These are phyloP conservation scores for Penicillium soppii DNA, from an alignment of 495 filamentous ascomycete species.

Conservation along the genomic window DNA sequence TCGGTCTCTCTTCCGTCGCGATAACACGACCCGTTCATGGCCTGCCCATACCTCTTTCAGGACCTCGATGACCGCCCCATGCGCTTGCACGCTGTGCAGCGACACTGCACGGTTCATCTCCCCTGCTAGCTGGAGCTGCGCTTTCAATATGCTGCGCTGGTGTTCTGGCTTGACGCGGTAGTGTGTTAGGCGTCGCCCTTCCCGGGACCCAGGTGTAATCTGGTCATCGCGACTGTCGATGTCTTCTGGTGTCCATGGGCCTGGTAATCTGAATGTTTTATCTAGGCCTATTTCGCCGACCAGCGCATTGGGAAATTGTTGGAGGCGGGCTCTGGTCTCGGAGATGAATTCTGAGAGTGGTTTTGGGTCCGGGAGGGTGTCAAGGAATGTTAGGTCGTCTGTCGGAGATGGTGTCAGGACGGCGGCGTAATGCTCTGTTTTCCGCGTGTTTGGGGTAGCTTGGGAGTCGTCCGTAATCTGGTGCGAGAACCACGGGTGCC, in stretches of 20 bases:
- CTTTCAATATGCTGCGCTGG: conserved; percentile 70
- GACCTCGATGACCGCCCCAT: conserved; percentile 77
- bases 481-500: conserved; percentile 98
- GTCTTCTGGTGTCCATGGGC: conserved; percentile 54
- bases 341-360: conserved; percentile 64
- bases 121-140: conserved; percentile 84
- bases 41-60: conserved; percentile 79
- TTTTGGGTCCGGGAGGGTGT: conserved; percentile 66
- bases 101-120: conserved; percentile 78
- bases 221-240: conserved; percentile 49
- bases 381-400: conserved; percentile 61
- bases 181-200: conserved; percentile 71
- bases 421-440: conserved; percentile 67
- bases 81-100: conserved; percentile 88
- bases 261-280: conserved; percentile 78
- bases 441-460: conserved; percentile 17
- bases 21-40: conserved; percentile 67
- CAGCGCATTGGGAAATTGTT: conserved; percentile 63
- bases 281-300: conserved; percentile 91
- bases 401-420: conserved; percentile 58
- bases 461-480: conserved; percentile 70
- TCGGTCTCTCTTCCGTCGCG: conserved; percentile 58
- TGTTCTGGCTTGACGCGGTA: conserved; percentile 76
- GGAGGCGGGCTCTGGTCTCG: conserved; percentile 63
- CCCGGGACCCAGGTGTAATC: conserved; percentile 79